Conservation (phyloP, 1,284 basidiomycete genomes). For the Cryptococcus neoformans region DNA sequence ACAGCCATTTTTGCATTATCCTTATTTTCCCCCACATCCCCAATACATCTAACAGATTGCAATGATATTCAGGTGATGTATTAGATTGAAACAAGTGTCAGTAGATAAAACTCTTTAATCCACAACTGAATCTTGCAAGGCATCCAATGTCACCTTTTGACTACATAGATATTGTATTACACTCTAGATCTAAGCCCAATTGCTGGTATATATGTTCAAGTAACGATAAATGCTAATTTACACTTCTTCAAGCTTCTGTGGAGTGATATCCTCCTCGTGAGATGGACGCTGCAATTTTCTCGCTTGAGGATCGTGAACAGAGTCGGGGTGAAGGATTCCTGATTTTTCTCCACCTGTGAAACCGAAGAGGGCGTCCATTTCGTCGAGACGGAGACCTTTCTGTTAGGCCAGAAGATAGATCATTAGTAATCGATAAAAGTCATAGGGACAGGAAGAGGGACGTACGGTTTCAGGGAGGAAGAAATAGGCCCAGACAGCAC, state of each 20-base stretch:
- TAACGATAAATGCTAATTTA: neutral
- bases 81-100: no score
- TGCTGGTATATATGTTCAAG: no score
- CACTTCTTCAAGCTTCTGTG: neutral
- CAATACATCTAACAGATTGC: no score
- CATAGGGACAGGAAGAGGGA: neutral
- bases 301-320: slow-evolving; percentile 1
- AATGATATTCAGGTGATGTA: no score
- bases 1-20: no score
- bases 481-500: slow-evolving; percentile 15
- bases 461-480: slow-evolving; percentile 15
- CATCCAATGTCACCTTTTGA: no score
- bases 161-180: no score
- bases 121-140: no score
- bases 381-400: slow-evolving; percentile 13
- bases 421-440: neutral
- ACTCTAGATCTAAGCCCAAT: no score
- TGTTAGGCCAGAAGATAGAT: neutral
- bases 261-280: neutral
- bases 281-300: slow-evolving; percentile 4
- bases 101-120: no score
- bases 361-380: slow-evolving; percentile 13
- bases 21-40: no score
- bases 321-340: neutral
- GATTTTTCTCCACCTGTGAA: slow-evolving; percentile 4